Base-by-base conservation (phyloP, 2,329 filamentous ascomycete species). In the Talaromyces sp. region DNA sequence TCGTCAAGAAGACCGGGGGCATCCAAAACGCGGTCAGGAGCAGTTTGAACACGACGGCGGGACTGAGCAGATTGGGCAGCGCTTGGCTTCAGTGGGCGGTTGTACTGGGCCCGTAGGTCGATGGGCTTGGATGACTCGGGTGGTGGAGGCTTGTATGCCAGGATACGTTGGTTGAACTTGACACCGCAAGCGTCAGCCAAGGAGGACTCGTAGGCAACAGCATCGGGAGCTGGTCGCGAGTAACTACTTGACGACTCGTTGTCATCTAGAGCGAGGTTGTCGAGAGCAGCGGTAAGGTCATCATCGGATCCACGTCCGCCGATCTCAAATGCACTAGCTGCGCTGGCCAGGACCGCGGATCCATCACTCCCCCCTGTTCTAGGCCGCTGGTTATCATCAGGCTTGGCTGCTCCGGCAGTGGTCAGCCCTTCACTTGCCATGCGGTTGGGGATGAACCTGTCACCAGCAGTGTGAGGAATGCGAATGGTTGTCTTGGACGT, bases 121-220 rank as follows among this genome's bases (percentile, higher is more conserved):
- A 99, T 96, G 38, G 95, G 95, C 84, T 96, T 97, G 35, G 93
- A 96, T 7, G 95, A 98, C 80, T 98, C 95, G 4, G 95, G 95
- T n/a, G 95, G 86, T 2, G 93, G 92, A 58, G 95, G 95, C 87
- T 99, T 99, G 84, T 97, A 99, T 62, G 95, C 90, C 56, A 99
- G 89, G 69, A 99, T 99, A 64, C 95, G 90, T 59, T 93, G 96
- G 81, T 93, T 96, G 64, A 96, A 85, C 72, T 87, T 93, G 64
- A 99, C 91, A 60, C 93, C 95, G 74, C 93, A 98, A 55, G 93
- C 93, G 66, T 87, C 88, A 52, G 93, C 93, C 52, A 98, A 81
- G 2, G 92, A 93, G 62, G 95, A 91, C 77, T 97, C 90, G 76
- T 97, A 98, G 24, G 93, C 93, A 58, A 91, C 86, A 2, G 90